Conservation (phyloP, 768 basidiomycete genomes). For the Tricholoma bakamatsutake region DNA sequence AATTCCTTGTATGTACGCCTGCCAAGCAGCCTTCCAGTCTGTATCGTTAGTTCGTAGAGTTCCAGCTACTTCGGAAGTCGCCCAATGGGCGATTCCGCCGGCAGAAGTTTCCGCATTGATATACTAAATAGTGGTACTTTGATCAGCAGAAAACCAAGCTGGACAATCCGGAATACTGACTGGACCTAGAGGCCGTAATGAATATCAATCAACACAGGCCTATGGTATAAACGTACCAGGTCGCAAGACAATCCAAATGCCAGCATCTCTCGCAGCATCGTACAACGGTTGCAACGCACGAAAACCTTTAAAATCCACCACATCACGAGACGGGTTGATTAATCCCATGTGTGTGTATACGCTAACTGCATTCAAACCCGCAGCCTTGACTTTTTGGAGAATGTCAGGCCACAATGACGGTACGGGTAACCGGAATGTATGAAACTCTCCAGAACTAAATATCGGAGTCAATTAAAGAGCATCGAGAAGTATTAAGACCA, state of each 20-base stretch:
- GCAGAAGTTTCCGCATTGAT: conserved; percentile 82
- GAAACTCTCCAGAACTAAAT: conserved; percentile 76
- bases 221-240: conserved; percentile 45
- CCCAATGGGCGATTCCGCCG: conserved; percentile 68
- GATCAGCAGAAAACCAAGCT: neutral
- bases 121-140: conserved; percentile 29
- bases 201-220: neutral
- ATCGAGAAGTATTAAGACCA: neutral
- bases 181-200: conserved; percentile 26
- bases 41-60: conserved; percentile 68
- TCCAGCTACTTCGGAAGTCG: conserved; percentile 60
- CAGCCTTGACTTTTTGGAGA: conserved; percentile 75
- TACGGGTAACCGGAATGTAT: conserved; percentile 76
- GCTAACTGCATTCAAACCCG: conserved; percentile 73
- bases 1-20: conserved; percentile 62
- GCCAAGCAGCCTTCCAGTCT: conserved; percentile 68
- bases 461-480: neutral
- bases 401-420: conserved; percentile 79
- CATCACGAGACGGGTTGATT: conserved; percentile 67
- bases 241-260: conserved; percentile 74
- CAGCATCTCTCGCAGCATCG: conserved; percentile 67
- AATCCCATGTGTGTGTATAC: conserved; percentile 80
- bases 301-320: conserved; percentile 68
- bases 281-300: conserved; percentile 65
- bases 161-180: conserved; percentile 19